A percentile compares a stretch with the other conserved stretches of the same genome.
Evolutionary conservation across 83 land plant genomes (phyloP).

Genomic region (Thuja plicata): DNA sequence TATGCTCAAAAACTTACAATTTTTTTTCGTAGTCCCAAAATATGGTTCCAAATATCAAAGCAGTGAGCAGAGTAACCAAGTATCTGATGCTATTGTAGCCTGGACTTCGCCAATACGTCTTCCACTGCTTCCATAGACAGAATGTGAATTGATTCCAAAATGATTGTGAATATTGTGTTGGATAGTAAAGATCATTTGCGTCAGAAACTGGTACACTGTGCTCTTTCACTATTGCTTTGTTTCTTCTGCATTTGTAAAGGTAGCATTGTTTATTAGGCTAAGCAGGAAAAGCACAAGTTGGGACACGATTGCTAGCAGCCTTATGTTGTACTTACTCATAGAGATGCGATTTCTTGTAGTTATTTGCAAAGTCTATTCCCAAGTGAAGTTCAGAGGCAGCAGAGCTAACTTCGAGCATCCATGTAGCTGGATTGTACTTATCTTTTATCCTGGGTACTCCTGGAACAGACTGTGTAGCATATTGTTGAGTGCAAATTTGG

Average conservation of each 20-base stretch:
- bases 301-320: neutral
- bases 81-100: constrained; percentile 51
- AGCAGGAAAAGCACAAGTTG: neutral
- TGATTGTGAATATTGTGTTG: constrained; percentile 38
- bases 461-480: constrained; percentile 27
- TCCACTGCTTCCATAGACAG: constrained; percentile 56
- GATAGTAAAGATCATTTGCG: constrained; percentile 44
- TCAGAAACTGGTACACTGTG: constrained; percentile 30
- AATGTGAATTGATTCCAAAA: constrained; percentile 31
- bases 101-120: constrained; percentile 61
- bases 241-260: constrained; percentile 22
- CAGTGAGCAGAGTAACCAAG: constrained; percentile 29
- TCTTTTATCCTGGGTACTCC: constrained; percentile 43
- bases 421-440: constrained; percentile 27
- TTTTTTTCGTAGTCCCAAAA: constrained; percentile 47
- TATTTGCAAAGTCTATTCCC: constrained; percentile 29
- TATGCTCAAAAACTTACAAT: constrained; percentile 23
- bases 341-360: constrained; percentile 27
- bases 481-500: neutral
- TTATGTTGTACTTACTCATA: constrained; percentile 21
- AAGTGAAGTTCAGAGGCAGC: constrained; percentile 21
- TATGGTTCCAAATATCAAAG: constrained; percentile 51
- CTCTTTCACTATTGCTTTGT: constrained; percentile 30
- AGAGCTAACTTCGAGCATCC: constrained; percentile 35
- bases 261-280: neutral